Conservation (phyloP, 2,329 filamentous ascomycete genomes). For the Colletotrichum eleusines region DNA sequence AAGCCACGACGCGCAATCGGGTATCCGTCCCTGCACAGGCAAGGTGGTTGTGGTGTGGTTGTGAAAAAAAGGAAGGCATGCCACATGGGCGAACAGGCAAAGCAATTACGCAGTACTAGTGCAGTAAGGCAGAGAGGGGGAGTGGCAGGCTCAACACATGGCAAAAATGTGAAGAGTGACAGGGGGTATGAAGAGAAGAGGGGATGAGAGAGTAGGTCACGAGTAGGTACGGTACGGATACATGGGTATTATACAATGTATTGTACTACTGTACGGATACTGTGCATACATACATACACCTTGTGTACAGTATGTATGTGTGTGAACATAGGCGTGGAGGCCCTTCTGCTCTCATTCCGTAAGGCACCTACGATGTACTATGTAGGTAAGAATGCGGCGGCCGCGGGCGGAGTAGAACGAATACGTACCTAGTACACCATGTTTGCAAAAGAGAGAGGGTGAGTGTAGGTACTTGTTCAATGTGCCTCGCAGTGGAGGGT, state of each 20-base stretch:
- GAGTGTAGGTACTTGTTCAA: not conserved
- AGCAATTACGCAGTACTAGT: too few relatives aligned
- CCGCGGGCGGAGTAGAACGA: not conserved
- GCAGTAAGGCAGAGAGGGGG: not conserved
- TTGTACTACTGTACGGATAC: too few relatives aligned
- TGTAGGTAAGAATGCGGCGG: too few relatives aligned
- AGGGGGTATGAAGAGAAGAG: constrained; percentile 13
- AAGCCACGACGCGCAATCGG: constrained; percentile 18
- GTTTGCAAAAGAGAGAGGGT: not conserved
- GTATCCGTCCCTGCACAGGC: too few relatives aligned
- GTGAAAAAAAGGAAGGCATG: not conserved
- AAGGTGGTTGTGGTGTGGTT: not conserved
- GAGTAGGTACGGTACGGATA: not conserved
- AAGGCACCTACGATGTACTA: too few relatives aligned
- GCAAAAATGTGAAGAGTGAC: constrained; percentile 21
- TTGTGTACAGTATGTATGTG: too few relatives aligned
- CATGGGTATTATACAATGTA: too few relatives aligned
- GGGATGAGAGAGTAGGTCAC: not conserved
- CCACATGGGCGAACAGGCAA: constrained; percentile 17
- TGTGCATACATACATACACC: too few relatives aligned
- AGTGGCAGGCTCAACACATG: constrained; percentile 24
- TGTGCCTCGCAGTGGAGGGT: not conserved
- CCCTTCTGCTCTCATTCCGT: too few relatives aligned
- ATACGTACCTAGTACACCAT: too few relatives aligned
- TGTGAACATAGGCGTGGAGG: too few relatives aligned